Percentiles rank a stretch among this genome's conserved stretches.
These are phyloP conservation scores for Entophlyctis helioformis DNA, from an alignment of 192 early-diverging fungal genomes.

Conservation along the genomic window DNA sequence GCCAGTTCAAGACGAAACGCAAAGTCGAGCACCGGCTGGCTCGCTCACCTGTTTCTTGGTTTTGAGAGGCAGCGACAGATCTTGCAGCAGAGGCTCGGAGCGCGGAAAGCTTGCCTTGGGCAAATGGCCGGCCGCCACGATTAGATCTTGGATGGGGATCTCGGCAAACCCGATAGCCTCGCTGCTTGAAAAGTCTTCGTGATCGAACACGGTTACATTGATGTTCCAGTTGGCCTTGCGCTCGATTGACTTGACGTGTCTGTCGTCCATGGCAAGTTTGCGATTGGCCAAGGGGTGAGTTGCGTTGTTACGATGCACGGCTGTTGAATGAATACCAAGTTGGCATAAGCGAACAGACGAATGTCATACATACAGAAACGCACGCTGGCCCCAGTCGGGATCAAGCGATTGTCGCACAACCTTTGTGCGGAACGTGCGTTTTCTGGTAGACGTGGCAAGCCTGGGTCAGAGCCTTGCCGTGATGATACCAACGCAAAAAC, in stretches of 20 bases:
- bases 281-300: too few species aligned
- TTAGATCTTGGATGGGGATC: constrained; percentile 35
- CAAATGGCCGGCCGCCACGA: constrained; percentile 22
- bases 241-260: constrained; percentile 19
- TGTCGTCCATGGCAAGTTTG: too few species aligned
- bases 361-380: constrained; percentile 28
- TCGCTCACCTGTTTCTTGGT: constrained; percentile 5
- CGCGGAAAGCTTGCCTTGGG: constrained; percentile 5
- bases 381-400: constrained; percentile 64
- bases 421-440: constrained; percentile 57
- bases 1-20: too few species aligned
- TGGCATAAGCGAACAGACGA: not conserved
- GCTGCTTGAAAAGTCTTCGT: constrained; percentile 59
- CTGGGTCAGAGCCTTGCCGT: too few species aligned
- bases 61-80: constrained; percentile 5
- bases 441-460: too few species aligned
- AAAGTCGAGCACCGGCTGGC: not conserved
- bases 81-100: constrained; percentile 3
- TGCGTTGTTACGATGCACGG: too few species aligned
- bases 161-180: constrained; percentile 43
- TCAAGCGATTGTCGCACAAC: constrained; percentile 53
- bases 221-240: constrained; percentile 21
- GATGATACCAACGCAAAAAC: too few species aligned
- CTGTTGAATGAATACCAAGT: too few species aligned
- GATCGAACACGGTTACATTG: constrained; percentile 51